A percentile compares a stretch with the other conserved stretches of the same genome.
Conservation (phyloP, 2,329 filamentous ascomycete species). For the Helminthosporium solani region DNA sequence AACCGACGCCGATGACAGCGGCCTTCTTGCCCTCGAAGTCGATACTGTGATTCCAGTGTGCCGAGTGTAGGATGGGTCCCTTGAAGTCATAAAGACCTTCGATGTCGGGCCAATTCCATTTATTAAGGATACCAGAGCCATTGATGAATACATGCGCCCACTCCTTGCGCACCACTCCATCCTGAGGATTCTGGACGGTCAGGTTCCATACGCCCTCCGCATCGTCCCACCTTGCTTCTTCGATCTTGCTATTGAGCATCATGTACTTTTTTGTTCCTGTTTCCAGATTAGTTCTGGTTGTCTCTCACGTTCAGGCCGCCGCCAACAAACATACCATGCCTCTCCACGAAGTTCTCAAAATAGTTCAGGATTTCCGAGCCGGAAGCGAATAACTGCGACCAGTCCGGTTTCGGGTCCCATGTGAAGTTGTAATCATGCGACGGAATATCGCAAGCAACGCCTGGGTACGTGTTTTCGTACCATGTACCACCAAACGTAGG, state of each 20-base stretch:
- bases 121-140: conserved; percentile 49
- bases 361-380: conserved; percentile 53
- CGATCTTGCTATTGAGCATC: conserved; percentile 49
- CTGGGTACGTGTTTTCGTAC: conserved; percentile 40
- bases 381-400: conserved; percentile 52
- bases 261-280: conserved; percentile 43
- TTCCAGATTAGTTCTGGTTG: not conserved
- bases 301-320: no score
- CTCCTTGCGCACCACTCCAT: conserved; percentile 35
- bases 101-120: conserved; percentile 49
- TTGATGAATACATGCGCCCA: conserved; percentile 47
- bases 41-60: conserved; percentile 45
- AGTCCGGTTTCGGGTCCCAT: conserved; percentile 61
- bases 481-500: conserved; percentile 33
- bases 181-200: conserved; percentile 38
- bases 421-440: conserved; percentile 63
- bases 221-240: conserved; percentile 48
- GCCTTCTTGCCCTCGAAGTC: conserved; percentile 33
- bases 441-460: conserved; percentile 38
- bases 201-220: conserved; percentile 43
- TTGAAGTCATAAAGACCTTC: conserved; percentile 46
- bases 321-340: conserved; percentile 62
- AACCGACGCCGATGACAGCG: conserved; percentile 38
- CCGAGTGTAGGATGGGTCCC: conserved; percentile 48
- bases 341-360: conserved; percentile 54